A percentile compares a stretch with the other conserved stretches of the same genome.
Evolutionary conservation across 129 eudicot genomes (phyloP).

Genomic region (Flaveria ramosissima): DNA sequence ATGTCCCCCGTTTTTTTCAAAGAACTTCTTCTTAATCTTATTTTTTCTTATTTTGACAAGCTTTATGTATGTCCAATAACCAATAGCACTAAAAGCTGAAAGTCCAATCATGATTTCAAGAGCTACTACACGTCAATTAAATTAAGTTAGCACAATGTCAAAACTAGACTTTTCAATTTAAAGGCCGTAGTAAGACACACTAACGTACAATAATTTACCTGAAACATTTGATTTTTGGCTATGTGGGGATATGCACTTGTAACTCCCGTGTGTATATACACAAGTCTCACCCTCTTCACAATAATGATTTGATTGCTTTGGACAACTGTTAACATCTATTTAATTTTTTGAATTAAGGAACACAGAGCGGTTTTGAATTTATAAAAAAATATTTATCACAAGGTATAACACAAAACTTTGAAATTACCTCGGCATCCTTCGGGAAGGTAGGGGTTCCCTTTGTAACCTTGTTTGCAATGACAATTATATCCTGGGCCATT

Average conservation of each 20-base stretch:
- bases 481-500: constrained; percentile 31
- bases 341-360: constrained; percentile 6
- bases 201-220: constrained; percentile 23
- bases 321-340: constrained; percentile 18
- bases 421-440: constrained; percentile 39
- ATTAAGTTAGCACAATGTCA: background rate
- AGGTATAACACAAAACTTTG: background rate
- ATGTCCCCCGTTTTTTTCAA: constrained; percentile 38
- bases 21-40: constrained; percentile 18
- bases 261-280: constrained; percentile 29
- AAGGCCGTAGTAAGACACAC: background rate
- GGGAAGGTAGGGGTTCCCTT: constrained; percentile 39
- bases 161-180: background rate
- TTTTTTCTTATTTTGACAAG: constrained; percentile 13
- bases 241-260: constrained; percentile 29
- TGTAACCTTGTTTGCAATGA: constrained; percentile 30
- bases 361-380: background rate
- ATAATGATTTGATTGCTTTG: constrained; percentile 17
- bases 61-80: background rate
- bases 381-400: background rate
- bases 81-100: constrained; percentile 15
- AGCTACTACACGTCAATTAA: background rate
- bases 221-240: background rate
- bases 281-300: constrained; percentile 32
- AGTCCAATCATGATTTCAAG: constrained; percentile 15